These are phyloP conservation scores for Trichosporon faecale DNA, from an alignment of 1,284 basidiomycete genomes.

Conservation along the genomic window DNA sequence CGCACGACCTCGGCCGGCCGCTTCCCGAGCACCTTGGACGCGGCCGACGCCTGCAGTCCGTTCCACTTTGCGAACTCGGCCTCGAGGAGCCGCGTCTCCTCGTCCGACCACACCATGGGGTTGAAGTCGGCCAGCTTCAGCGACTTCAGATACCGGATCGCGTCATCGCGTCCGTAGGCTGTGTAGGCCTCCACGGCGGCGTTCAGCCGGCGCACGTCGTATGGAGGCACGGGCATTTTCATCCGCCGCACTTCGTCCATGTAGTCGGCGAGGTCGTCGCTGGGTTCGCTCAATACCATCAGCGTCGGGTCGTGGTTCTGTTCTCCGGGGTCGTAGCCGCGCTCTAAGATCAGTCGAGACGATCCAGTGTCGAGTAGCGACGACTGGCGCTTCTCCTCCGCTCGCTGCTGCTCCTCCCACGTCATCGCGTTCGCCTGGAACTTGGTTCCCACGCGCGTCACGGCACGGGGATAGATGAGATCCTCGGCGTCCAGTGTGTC, in stretches of 20 bases:
- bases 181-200: slow-evolving; percentile 32
- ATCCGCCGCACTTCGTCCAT: slow-evolving; percentile 38
- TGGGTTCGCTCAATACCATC: slow-evolving; percentile 34
- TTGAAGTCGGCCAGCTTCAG: slow-evolving; percentile 35
- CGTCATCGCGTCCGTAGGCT: slow-evolving; percentile 32
- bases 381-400: slow-evolving; percentile 26
- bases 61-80: slow-evolving; percentile 42
- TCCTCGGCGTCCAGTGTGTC: slow-evolving; percentile 92
- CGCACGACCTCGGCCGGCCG: slow-evolving; percentile 46
- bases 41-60: slow-evolving; percentile 48
- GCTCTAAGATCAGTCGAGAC: slow-evolving; percentile 38
- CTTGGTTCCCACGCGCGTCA: slow-evolving; percentile 79
- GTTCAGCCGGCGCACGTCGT: slow-evolving; percentile 42
- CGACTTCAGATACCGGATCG: slow-evolving; percentile 31
- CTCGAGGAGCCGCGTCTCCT: slow-evolving; percentile 35
- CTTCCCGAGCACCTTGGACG: slow-evolving; percentile 39
- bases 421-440: slow-evolving; percentile 64
- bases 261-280: slow-evolving; percentile 34
- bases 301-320: slow-evolving; percentile 40
- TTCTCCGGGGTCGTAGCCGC: slow-evolving; percentile 41
- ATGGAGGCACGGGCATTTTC: slow-evolving; percentile 39
- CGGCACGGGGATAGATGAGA: slow-evolving; percentile 86
- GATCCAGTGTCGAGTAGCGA: slow-evolving; percentile 29
- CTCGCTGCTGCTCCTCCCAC: slow-evolving; percentile 47
- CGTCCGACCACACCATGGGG: slow-evolving; percentile 26